Evolutionary conservation across 805 yeast species (phyloP).

Genomic region (Candida namnaoensis): DNA sequence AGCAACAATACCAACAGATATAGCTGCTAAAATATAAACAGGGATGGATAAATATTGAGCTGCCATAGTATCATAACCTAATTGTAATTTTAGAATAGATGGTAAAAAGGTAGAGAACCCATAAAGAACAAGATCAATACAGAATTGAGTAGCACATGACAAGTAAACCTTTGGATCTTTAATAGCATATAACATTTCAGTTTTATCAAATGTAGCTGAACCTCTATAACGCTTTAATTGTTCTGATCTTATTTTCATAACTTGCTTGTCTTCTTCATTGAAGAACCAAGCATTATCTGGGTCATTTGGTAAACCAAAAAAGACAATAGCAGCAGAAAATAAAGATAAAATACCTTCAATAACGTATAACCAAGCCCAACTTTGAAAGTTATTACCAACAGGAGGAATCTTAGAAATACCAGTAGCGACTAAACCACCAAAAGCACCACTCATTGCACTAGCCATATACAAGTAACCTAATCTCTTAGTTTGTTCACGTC

Average conservation of each 20-base stretch:
- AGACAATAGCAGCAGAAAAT: slow-evolving; percentile 16
- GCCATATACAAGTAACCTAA: slow-evolving; percentile 30
- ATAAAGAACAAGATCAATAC: slow-evolving; percentile 31
- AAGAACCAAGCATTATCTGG: slow-evolving; percentile 22
- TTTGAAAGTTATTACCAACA: slow-evolving; percentile 16
- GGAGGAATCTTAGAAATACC: slow-evolving; percentile 24
- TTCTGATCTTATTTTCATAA: slow-evolving; percentile 18
- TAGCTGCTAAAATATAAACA: slow-evolving; percentile 25
- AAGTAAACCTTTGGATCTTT: slow-evolving; percentile 27
- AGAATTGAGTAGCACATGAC: slow-evolving; percentile 32
- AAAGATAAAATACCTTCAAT: slow-evolving; percentile 29
- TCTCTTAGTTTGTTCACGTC: slow-evolving; percentile 27
- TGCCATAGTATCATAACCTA: slow-evolving; percentile 15
- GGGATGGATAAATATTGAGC: slow-evolving; percentile 34
- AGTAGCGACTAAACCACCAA: slow-evolving; percentile 33
- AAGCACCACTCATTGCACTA: slow-evolving; percentile 34
- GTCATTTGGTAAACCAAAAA: slow-evolving; percentile 24
- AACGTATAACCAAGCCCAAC: slow-evolving; percentile 31
- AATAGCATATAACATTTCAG: slow-evolving; percentile 22
- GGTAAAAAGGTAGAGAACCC: slow-evolving; percentile 35
- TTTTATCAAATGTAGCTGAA: slow-evolving; percentile 18
- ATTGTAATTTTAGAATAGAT: slow-evolving; percentile 21
- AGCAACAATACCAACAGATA: slow-evolving; percentile 17
- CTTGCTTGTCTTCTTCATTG: slow-evolving; percentile 19
- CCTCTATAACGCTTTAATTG: slow-evolving; percentile 21